phyloP scores from a whole-genome alignment of 2,329 filamentous ascomycete genomes.

The Pseudogymnoascus sp. region DNA sequence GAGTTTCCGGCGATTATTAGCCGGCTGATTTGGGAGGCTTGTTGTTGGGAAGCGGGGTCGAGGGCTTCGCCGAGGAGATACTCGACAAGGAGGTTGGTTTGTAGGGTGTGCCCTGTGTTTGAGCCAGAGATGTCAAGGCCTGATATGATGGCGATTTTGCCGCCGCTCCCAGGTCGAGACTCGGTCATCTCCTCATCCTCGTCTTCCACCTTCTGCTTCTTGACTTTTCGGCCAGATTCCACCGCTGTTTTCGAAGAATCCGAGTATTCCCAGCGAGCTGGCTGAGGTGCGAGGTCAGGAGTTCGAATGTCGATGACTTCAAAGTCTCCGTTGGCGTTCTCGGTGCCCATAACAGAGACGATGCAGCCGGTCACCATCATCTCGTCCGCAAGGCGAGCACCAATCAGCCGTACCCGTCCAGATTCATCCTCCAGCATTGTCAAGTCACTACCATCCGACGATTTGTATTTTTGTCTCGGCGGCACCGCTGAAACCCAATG shows the following conservation, averaged over 20 bases:
- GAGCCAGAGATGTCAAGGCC: slow-evolving; percentile 76
- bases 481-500: slow-evolving; percentile 84
- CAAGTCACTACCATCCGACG: slow-evolving; percentile 48
- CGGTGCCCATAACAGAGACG: slow-evolving; percentile 87
- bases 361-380: slow-evolving; percentile 88
- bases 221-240: slow-evolving; percentile 30
- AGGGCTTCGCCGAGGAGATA: slow-evolving; percentile 79
- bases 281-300: slow-evolving; percentile 77
- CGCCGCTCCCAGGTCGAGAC: slow-evolving; percentile 29
- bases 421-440: slow-evolving; percentile 95
- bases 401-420: slow-evolving; percentile 73
- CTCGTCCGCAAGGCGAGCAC: slow-evolving; percentile 56
- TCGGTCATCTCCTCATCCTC: slow-evolving; percentile 53
- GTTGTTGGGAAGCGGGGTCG: slow-evolving; percentile 49
- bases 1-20: slow-evolving; percentile 91
- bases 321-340: slow-evolving; percentile 85
- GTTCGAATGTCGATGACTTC: slow-evolving; percentile 86
- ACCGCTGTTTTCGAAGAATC: slow-evolving; percentile 33
- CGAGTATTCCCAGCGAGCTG: slow-evolving; percentile 66
- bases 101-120: slow-evolving; percentile 62
- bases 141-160: slow-evolving; percentile 75
- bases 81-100: slow-evolving; percentile 72
- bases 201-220: slow-evolving; percentile 33
- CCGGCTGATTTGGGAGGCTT: slow-evolving; percentile 63
- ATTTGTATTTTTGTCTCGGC: slow-evolving; percentile 67